Base-by-base conservation (phyloP, 2,329 filamentous ascomycete species). In the Aspergillus ibericus region DNA sequence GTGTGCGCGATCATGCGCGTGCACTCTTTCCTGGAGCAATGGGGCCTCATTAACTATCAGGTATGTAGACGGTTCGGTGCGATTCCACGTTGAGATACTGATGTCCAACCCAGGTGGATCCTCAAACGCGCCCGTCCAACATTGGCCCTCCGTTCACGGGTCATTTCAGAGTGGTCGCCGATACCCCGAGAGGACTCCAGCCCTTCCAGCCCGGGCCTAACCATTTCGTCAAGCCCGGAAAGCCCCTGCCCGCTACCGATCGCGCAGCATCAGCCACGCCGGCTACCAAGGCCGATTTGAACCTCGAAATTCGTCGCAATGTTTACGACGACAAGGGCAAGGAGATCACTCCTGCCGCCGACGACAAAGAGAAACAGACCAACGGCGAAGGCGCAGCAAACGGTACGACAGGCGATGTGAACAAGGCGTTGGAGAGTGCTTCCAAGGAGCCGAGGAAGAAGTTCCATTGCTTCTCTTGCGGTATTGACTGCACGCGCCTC, bases 1-100 rank as follows among this genome's bases (percentile, higher is more conserved):
- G 95, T 99, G 32, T 99, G 95, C 79, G 93, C 95, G 38, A 99
- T 99, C 68, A 99, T 99, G 95, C 89, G 95, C 64, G 93, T 99
- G 16, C 95, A 99, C 77, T 90, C 92, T 15, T 99, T 99, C 79
- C 83, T 99, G 35, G 95, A 99, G 79, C 93, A 98, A 75, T 99
- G 95, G 95, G 95, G 95, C 7, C 81, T 99, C 70, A 97, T 99
- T 75, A 99, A 99, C 78, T 99, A 99, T 73, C 95, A 99, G 83
- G 93, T 96, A 82, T 63, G 76, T 66, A 48, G 8, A 27, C 32
- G 29, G 2, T 25, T n/a, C 18, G 5, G n/a, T 25, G 9, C 9
- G 18, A 16, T 9, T 15, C 52, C 16, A 3, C 2, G 36, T 63
- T 5, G 40, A 42, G 4, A 32, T 38, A 20, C 34, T 60, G 55